These are phyloP conservation scores for Cryptosporidium ryanae DNA, from an alignment of 169 alveolate species.

Conservation along the genomic window DNA sequence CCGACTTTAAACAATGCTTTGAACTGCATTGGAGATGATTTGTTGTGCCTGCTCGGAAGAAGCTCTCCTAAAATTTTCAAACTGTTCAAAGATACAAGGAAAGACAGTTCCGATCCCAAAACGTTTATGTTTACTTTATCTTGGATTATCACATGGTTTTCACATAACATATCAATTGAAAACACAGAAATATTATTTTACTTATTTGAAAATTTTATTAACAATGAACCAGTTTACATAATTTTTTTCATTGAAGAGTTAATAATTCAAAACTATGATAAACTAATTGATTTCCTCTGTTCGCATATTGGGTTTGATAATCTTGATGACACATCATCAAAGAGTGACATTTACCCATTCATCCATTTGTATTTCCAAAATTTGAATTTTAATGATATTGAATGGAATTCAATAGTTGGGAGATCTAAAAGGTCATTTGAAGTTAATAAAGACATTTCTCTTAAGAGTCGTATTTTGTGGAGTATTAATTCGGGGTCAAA, in stretches of 20 bases:
- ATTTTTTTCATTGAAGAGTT: constrained; percentile 28
- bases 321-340: background rate
- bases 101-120: constrained; percentile 35
- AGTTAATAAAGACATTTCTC: background rate
- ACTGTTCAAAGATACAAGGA: background rate
- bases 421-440: constrained; percentile 4
- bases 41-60: background rate
- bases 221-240: constrained; percentile 31
- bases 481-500: background rate
- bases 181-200: background rate
- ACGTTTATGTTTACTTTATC: constrained; percentile 80
- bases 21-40: background rate
- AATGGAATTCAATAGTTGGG: constrained; percentile 16
- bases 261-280: constrained; percentile 12
- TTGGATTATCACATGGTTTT: constrained; percentile 84
- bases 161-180: constrained; percentile 77
- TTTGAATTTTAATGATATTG: constrained; percentile 5
- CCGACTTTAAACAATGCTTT: constrained; percentile 4
- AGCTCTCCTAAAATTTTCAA: background rate
- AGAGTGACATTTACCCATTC: constrained; percentile 55
- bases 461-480: constrained; percentile 35
- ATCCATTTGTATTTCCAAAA: constrained; percentile 58
- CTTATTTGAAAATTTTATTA: constrained; percentile 26
- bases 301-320: background rate
- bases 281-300: constrained; percentile 6